Conservation (phyloP, 2,329 filamentous ascomycete genomes). For the Sporothrix inflata region DNA sequence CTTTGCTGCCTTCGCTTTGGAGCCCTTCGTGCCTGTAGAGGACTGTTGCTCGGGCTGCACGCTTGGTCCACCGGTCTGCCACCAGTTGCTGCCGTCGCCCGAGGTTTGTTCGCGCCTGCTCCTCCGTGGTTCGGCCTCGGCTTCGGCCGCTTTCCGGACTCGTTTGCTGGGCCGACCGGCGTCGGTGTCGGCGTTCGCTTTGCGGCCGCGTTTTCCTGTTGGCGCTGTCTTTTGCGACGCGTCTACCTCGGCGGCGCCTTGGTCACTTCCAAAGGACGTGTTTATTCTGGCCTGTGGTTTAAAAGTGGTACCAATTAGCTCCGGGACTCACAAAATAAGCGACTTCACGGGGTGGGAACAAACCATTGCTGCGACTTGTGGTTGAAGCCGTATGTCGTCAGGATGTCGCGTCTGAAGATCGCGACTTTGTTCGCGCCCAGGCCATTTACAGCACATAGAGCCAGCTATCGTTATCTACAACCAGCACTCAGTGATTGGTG, state of each 20-base stretch:
- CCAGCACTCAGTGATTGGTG: neutral
- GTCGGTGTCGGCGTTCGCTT: neutral
- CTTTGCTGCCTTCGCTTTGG: constrained; percentile 13
- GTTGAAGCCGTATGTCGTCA: neutral
- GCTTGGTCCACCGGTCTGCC: neutral
- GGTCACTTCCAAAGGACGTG: constrained; percentile 20
- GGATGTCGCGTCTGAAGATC: constrained; percentile 12
- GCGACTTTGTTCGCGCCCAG: constrained; percentile 11
- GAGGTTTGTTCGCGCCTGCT: constrained; percentile 33
- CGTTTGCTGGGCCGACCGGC: constrained; percentile 23
- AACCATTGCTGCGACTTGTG: constrained; percentile 16
- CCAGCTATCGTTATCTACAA: constrained; percentile 16
- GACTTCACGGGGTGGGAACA: neutral
- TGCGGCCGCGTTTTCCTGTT: constrained; percentile 8
- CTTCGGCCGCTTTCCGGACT: neutral
- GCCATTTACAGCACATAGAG: constrained; percentile 3
- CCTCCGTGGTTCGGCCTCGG: constrained; percentile 23
- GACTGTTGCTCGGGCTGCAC: neutral
- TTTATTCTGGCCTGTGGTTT: constrained; percentile 27
- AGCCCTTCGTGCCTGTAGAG: neutral
- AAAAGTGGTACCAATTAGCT: neutral
- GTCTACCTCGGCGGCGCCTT: neutral
- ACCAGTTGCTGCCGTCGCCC: constrained; percentile 27
- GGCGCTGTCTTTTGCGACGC: neutral
- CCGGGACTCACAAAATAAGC: neutral